These are phyloP conservation scores for Phaseolus lunatus DNA, from an alignment of 306 rosid species.

Conservation along the genomic window DNA sequence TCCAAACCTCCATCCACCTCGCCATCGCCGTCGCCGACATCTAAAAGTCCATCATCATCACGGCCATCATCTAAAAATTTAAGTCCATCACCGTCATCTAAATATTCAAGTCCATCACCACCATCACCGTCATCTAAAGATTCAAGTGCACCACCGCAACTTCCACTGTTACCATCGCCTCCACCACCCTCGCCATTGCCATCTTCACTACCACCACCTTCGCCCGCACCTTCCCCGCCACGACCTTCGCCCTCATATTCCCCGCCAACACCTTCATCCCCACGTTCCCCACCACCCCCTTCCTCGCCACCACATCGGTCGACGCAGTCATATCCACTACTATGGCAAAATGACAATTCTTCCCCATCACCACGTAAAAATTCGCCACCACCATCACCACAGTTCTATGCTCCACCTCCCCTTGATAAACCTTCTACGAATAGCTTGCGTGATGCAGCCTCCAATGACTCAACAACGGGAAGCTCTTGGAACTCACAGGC, in stretches of 20 bases:
- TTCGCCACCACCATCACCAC: constrained; percentile 40
- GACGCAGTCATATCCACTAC: background rate
- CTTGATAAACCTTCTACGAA: constrained; percentile 11
- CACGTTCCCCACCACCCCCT: no score
- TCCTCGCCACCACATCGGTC: background rate
- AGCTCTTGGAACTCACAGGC: background rate
- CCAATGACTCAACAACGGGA: background rate
- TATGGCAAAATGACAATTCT: background rate
- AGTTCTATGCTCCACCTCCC: constrained; percentile 27
- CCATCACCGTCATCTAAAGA: background rate
- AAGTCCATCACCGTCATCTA: no score
- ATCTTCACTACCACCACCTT: constrained; percentile 22
- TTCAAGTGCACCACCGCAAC: background rate
- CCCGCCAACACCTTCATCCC: background rate
- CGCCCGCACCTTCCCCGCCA: background rate
- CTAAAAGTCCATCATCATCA: background rate
- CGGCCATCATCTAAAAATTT: no score
- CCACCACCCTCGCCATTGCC: constrained; percentile 12
- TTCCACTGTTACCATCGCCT: constrained; percentile 17
- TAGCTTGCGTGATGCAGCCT: background rate
- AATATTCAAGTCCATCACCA: background rate
- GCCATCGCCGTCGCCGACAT: background rate
- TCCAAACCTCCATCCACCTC: background rate
- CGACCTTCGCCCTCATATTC: background rate
- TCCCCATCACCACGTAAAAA: background rate